Conservation (phyloP, 805 yeast genomes). For the Metschnikowia lachancei region DNA sequence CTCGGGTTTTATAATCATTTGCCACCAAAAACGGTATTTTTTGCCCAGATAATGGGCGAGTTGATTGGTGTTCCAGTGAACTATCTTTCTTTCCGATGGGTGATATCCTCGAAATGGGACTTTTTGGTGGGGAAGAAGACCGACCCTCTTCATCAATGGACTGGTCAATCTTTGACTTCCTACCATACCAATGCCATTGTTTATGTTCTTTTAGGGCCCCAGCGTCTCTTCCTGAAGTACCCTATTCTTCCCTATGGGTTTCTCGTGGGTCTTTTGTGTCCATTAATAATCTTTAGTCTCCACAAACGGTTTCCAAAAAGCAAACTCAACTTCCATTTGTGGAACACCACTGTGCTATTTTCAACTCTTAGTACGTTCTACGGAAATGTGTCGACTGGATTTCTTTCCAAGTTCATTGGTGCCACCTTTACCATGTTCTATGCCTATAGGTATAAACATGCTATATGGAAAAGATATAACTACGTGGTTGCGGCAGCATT, state of each 20-base stretch:
- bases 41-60: slow-evolving; percentile 53
- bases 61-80: slow-evolving; percentile 53
- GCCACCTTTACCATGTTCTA: slow-evolving; percentile 50
- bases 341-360: slow-evolving; percentile 50
- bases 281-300: slow-evolving; percentile 31
- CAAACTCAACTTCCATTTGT: slow-evolving; percentile 27
- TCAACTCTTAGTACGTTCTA: slow-evolving; percentile 48
- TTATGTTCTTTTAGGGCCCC: slow-evolving; percentile 50
- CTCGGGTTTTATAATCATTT: slow-evolving; percentile 53
- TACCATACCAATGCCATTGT: slow-evolving; percentile 50
- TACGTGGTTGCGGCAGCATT: slow-evolving; percentile 51
- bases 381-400: slow-evolving; percentile 51
- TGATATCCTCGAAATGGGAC: slow-evolving; percentile 37
- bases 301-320: slow-evolving; percentile 28
- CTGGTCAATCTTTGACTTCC: slow-evolving; percentile 43
- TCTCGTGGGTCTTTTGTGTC: slow-evolving; percentile 38
- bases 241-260: slow-evolving; percentile 46
- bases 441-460: slow-evolving; percentile 37
- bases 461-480: slow-evolving; percentile 43
- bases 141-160: slow-evolving; percentile 53
- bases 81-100: slow-evolving; percentile 49
- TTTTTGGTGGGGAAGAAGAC: slow-evolving; percentile 32
- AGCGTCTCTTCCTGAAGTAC: slow-evolving; percentile 42
- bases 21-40: slow-evolving; percentile 50
- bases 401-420: slow-evolving; percentile 45